Base-by-base conservation (phyloP, 2,329 filamentous ascomycete genomes). In the Curvularia verruculosa region DNA sequence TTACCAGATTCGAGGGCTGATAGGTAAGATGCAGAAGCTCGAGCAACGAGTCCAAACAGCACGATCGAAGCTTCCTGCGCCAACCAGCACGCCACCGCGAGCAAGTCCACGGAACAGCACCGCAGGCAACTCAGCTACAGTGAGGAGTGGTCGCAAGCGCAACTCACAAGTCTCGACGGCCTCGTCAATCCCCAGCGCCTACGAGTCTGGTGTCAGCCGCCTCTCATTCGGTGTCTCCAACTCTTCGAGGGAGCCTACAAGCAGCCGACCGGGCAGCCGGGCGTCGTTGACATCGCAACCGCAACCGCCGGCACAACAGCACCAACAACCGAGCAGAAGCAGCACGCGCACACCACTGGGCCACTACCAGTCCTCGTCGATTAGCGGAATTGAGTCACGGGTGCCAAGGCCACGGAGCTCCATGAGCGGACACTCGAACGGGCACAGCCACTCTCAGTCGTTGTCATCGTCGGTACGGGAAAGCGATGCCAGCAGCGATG, bases 1-100 rank as follows among this genome's bases (percentile, higher is more conserved):
- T 48, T 90, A 90, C 64, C 95, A 99, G 75, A 96, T 99, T 70
- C 91, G 94, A 63, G 90, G 89, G 28, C 87, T 99, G 63, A 96
- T 96, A 56, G 93, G 92, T 26, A 95, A 98, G 79, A 97, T 98
- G 92, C 92, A 97, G 77, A 91, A 92, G 65, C 87, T 99, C 59
- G 95, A 98, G 76, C 91, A 95, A 61, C 87, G 95, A 43, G 94
- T 99, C 9, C 92, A 98, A 59, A 92, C 89, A 23, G 95, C 89
- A 18, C 88, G 92, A 66, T 97, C 94, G 37, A 96, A 95, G 77
- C 85, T 99, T 19, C 95, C 95, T 2, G 91, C 89, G 1, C 91
- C 93, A 2, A 83, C 86, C 7, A 84, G 82, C 52, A 95, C 90
- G 0, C 92, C 93, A 4, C 92, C 93, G 18, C 87, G 89, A 46